A percentile compares a stretch with the other conserved stretches of the same genome.
These are phyloP conservation scores for Neobulgaria alba DNA, from an alignment of 2,329 filamentous ascomycete genomes.

Conservation along the genomic window DNA sequence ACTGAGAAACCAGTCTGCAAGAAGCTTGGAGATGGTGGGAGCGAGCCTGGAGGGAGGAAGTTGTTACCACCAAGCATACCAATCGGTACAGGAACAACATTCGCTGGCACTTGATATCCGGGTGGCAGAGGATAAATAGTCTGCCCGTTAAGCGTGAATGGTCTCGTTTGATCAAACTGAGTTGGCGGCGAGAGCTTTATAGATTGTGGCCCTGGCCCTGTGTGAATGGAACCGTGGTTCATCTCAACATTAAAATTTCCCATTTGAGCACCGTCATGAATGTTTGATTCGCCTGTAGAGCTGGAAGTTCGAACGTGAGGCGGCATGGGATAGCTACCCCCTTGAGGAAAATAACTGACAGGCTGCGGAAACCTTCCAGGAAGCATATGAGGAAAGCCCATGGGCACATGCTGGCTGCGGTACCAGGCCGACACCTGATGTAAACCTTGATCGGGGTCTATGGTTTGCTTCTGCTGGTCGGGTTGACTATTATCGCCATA, in stretches of 20 bases:
- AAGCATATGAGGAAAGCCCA: conserved; percentile 11
- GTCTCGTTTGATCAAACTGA: conserved; percentile 29
- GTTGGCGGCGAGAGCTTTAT: conserved; percentile 28
- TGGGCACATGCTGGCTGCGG: conserved; percentile 4
- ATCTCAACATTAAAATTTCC: conserved; percentile 6
- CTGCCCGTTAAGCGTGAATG: conserved; percentile 28
- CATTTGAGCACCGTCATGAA: not conserved
- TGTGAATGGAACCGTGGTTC: not conserved
- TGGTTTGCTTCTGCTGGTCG: conserved; percentile 10
- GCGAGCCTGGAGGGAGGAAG: conserved; percentile 11
- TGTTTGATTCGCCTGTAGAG: not conserved
- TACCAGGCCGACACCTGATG: conserved; percentile 6
- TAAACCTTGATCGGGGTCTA: conserved; percentile 4
- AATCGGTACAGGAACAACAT: conserved; percentile 19
- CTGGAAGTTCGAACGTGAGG: conserved; percentile 3
- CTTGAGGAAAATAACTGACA: conserved; percentile 12
- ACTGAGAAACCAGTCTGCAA: conserved; percentile 13
- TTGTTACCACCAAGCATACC: conserved; percentile 23
- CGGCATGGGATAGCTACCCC: conserved; percentile 7
- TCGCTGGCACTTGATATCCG: conserved; percentile 20
- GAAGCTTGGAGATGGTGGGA: conserved; percentile 7
- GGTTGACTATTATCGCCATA: conserved; percentile 21
- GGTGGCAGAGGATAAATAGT: conserved; percentile 24
- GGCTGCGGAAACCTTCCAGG: conserved; percentile 13
- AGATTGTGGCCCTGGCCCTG: conserved; percentile 9